phyloP scores from a whole-genome alignment of 495 filamentous ascomycete species.

The Talaromyces ruber region DNA sequence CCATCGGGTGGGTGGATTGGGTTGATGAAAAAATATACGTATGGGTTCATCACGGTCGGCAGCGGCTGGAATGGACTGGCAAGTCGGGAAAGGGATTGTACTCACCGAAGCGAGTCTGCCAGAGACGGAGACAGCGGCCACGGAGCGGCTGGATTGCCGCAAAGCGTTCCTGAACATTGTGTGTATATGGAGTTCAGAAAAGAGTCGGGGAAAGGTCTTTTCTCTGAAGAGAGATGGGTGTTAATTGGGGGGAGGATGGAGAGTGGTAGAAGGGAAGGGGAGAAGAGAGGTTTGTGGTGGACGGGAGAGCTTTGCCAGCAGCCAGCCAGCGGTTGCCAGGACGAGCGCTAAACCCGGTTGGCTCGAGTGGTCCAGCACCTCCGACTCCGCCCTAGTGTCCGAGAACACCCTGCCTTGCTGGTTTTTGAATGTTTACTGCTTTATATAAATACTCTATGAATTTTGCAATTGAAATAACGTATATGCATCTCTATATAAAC shows the following conservation, averaged over 20 bases:
- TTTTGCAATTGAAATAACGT: neutral
- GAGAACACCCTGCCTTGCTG: neutral
- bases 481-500: neutral
- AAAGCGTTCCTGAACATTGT: constrained; percentile 98
- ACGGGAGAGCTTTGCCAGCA: constrained; percentile 43
- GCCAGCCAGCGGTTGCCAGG: constrained; percentile 32
- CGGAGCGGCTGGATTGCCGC: constrained; percentile 86
- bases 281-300: constrained; percentile 36
- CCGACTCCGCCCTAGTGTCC: constrained; percentile 33
- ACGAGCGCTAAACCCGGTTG: constrained; percentile 37
- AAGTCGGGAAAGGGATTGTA: constrained; percentile 34
- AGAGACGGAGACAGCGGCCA: constrained; percentile 83
- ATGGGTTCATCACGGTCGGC: neutral
- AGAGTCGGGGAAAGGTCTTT: constrained; percentile 28
- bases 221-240: constrained; percentile 41
- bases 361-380: constrained; percentile 27
- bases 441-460: neutral
- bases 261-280: constrained; percentile 11
- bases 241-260: constrained; percentile 40
- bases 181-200: constrained; percentile 40
- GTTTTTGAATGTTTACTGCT: neutral
- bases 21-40: constrained; percentile 6
- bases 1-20: constrained; percentile 21
- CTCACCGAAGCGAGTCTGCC: constrained; percentile 89
- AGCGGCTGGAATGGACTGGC: constrained; percentile 5